Conservation (phyloP, 441 rosid genomes). For the Corymbia citriodora region DNA sequence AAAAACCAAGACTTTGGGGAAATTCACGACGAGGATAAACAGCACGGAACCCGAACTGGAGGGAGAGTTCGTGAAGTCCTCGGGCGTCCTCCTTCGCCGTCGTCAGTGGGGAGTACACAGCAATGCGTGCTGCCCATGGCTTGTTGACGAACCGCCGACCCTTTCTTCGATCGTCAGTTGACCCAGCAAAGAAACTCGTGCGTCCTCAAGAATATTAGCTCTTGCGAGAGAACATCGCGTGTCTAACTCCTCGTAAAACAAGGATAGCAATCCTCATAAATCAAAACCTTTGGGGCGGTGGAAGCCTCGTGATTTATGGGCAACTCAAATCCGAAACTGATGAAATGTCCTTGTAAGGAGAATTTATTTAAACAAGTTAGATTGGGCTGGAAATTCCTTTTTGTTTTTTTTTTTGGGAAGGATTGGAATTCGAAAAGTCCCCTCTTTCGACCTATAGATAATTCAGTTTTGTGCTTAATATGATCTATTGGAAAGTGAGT, state of each 20-base stretch:
- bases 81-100: background rate
- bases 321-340: background rate
- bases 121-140: background rate
- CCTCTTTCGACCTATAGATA: rapidly evolving
- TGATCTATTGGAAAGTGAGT: too few relatives aligned
- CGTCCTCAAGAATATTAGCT: background rate
- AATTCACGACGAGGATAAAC: too few relatives aligned
- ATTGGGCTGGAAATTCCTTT: background rate
- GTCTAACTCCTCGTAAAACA: background rate
- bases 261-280: background rate
- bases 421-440: background rate
- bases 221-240: background rate
- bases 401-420: background rate
- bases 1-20: background rate
- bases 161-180: background rate
- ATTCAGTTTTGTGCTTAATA: too few relatives aligned
- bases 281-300: background rate
- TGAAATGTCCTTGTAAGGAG: background rate
- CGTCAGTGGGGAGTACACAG: background rate
- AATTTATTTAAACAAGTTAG: background rate
- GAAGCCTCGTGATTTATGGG: background rate
- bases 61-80: background rate
- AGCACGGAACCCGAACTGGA: background rate
- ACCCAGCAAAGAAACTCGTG: background rate
- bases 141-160: background rate